Conservation (phyloP, 1,284 basidiomycete species). For the Cutaneotrichosporon cavernicola region DNA sequence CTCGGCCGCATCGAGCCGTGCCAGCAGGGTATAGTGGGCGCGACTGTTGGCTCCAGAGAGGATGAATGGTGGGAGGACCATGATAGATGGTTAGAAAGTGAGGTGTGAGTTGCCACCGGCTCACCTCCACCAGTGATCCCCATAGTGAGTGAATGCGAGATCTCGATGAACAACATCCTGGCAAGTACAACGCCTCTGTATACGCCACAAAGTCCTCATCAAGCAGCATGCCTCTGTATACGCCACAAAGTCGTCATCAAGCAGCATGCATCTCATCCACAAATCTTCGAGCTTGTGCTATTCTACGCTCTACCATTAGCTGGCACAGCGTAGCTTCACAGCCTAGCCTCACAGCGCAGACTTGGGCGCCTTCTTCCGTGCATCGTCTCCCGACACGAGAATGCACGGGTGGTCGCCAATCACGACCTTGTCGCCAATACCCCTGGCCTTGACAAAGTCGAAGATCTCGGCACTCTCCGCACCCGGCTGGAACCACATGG, state of each 20-base stretch:
- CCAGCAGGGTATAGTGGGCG: constrained; percentile 45
- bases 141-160: no score
- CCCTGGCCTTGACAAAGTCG: background rate
- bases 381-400: background rate
- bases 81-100: constrained; percentile 5
- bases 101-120: constrained; percentile 1
- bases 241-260: no score
- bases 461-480: constrained; percentile 2
- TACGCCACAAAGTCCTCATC: no score
- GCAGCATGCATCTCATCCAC: no score
- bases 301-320: background rate
- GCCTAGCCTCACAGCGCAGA: background rate
- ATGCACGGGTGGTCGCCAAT: constrained; percentile 1
- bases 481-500: constrained; percentile 5
- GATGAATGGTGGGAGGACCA: constrained; percentile 43
- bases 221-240: no score
- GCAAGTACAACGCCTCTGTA: no score
- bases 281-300: no score
- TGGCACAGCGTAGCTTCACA: background rate
- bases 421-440: constrained; percentile 1
- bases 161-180: no score
- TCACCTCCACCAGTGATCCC: background rate
- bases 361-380: background rate
- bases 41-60: constrained; percentile 46
- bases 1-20: constrained; percentile 33